These are phyloP conservation scores for Thinopyrum obtusiflorum DNA, from an alignment of 202 grass and related monocot genomes.

Conservation along the genomic window DNA sequence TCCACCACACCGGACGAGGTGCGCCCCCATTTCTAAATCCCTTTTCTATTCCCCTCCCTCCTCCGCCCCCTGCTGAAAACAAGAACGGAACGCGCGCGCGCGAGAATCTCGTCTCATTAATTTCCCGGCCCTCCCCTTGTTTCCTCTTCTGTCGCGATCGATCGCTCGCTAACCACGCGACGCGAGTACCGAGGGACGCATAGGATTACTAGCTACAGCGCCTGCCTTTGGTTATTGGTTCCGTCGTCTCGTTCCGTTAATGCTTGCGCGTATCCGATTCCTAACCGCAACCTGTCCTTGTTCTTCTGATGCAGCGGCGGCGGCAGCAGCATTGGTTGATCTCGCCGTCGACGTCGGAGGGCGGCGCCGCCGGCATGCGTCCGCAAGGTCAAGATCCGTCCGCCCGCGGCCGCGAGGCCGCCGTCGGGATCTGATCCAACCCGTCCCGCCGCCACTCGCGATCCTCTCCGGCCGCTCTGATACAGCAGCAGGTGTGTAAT, in stretches of 20 bases:
- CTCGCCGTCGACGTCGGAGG: not conserved
- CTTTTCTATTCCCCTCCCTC: not conserved
- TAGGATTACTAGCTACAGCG: too few species aligned
- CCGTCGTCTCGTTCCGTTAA: not conserved
- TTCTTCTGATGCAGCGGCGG: constrained; percentile 19
- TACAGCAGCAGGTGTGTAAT: not conserved
- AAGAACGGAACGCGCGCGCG: too few species aligned
- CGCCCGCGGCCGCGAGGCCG: not conserved
- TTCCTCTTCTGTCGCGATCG: not conserved
- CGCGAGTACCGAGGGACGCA: not conserved
- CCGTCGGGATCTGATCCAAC: constrained; percentile 28
- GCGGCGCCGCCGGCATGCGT: not conserved
- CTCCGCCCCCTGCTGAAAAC: too few species aligned
- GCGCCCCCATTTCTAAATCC: constrained; percentile 30
- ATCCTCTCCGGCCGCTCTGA: not conserved
- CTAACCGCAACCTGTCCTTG: not conserved
- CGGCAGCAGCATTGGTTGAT: not conserved
- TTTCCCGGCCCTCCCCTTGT: not conserved
- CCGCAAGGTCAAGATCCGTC: not conserved
- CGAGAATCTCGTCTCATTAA: not conserved
- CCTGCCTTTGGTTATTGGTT: not conserved
- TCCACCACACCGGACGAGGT: constrained; percentile 46
- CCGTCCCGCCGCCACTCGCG: too few species aligned
- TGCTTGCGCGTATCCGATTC: not conserved
- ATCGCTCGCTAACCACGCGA: not conserved